phyloP scores from a whole-genome alignment of 169 alveolate genomes.

The Neospora caninum region DNA sequence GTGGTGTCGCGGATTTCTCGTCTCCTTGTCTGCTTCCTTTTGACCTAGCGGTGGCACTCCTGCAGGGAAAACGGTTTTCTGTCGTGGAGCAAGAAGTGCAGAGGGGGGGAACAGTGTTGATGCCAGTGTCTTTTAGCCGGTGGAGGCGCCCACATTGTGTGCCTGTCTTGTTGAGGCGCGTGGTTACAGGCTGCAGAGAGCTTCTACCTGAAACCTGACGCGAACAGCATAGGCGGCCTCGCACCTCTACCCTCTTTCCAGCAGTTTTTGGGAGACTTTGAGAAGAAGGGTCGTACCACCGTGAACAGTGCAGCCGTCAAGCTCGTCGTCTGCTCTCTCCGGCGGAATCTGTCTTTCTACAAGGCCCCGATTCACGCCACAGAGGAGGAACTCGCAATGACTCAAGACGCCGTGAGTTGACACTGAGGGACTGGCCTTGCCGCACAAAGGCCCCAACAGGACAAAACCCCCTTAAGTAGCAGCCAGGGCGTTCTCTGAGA shows the following conservation, averaged over 20 bases:
- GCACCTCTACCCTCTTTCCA: neutral
- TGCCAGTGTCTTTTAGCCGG: neutral
- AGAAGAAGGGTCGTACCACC: neutral
- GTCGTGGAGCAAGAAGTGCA: too few species aligned
- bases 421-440: too few species aligned
- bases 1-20: too few species aligned
- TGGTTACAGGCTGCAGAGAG: conserved; percentile 7
- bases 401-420: conserved; percentile 16
- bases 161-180: neutral
- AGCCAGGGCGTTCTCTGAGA: too few species aligned
- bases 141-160: neutral
- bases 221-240: neutral
- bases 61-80: too few species aligned
- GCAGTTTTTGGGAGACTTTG: neutral
- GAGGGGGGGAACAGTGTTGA: too few species aligned
- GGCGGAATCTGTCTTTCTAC: conserved; percentile 15
- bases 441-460: too few species aligned
- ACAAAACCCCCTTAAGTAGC: too few species aligned
- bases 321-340: conserved; percentile 38
- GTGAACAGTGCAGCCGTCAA: conserved; percentile 1
- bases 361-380: neutral
- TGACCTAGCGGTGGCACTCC: too few species aligned
- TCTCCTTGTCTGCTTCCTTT: too few species aligned
- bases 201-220: neutral
- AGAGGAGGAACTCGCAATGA: conserved; percentile 9